These are phyloP conservation scores for Xenoacremonium recifei DNA, from an alignment of 2,329 filamentous ascomycete genomes.

Conservation along the genomic window DNA sequence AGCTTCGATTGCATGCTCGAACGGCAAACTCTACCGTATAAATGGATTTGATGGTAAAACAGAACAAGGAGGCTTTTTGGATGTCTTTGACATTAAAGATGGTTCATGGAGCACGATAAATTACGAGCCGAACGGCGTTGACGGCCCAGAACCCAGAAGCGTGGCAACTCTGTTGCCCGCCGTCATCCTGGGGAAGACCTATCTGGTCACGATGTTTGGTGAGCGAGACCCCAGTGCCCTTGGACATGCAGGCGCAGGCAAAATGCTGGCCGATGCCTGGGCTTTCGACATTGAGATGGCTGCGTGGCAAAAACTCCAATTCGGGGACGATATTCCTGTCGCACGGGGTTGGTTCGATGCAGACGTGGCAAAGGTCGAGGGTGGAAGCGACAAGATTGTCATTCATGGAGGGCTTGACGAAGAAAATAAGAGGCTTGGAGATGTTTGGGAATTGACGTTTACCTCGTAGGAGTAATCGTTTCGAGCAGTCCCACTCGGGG, in stretches of 20 bases:
- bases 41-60: constrained; percentile 62
- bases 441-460: constrained; percentile 30
- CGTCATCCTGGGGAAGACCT: constrained; percentile 15
- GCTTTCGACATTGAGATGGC: constrained; percentile 33
- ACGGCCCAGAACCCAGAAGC: constrained; percentile 31
- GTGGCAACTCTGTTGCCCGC: constrained; percentile 28
- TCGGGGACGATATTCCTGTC: constrained; percentile 22
- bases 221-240: constrained; percentile 36
- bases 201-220: constrained; percentile 38
- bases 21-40: constrained; percentile 53
- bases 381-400: constrained; percentile 23
- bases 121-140: constrained; percentile 24
- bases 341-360: constrained; percentile 41
- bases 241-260: constrained; percentile 39
- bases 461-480: no score
- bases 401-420: constrained; percentile 39
- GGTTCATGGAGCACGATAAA: constrained; percentile 24
- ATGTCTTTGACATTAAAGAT: constrained; percentile 37
- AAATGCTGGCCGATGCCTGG: constrained; percentile 41
- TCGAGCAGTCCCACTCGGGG: no score
- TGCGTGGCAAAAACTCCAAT: constrained; percentile 27
- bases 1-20: constrained; percentile 42
- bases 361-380: constrained; percentile 20
- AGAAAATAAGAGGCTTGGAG: constrained; percentile 35
- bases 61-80: constrained; percentile 58